phyloP scores from a whole-genome alignment of 257 asterid genomes.

The Gentiana straminea region DNA sequence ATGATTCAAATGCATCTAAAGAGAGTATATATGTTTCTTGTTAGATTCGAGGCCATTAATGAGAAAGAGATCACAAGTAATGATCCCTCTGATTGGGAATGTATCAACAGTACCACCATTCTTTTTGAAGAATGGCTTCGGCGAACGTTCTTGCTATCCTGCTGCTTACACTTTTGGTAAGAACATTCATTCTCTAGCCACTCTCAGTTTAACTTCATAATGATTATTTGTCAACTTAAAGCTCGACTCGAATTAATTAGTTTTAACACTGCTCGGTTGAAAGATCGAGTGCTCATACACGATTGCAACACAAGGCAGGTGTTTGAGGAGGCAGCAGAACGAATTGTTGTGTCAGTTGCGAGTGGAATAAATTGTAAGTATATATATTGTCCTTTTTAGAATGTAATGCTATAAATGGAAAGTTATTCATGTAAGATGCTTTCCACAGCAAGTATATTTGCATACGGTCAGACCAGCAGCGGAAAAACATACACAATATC shows the following conservation, averaged over 20 bases:
- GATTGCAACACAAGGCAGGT: constrained; percentile 58
- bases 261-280: too few species aligned
- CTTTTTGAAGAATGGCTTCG: constrained; percentile 43
- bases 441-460: constrained; percentile 58
- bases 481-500: constrained; percentile 61
- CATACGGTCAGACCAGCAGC: constrained; percentile 70
- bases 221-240: background rate
- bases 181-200: constrained; percentile 1
- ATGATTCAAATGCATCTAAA: constrained; percentile 44
- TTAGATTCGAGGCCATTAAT: constrained; percentile 78
- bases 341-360: constrained; percentile 64
- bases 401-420: background rate
- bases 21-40: constrained; percentile 83
- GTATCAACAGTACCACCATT: constrained; percentile 68
- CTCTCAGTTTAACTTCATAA: too few species aligned
- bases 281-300: constrained; percentile 70
- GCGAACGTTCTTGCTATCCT: constrained; percentile 54
- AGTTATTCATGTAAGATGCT: constrained; percentile 2
- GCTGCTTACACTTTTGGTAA: constrained; percentile 66
- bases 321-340: constrained; percentile 78
- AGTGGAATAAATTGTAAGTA: constrained; percentile 82
- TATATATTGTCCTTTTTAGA: background rate
- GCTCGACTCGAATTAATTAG: too few species aligned
- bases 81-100: constrained; percentile 79
- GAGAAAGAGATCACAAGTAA: constrained; percentile 44